phyloP scores from a whole-genome alignment of 1,284 basidiomycete genomes.

The Athelia psychrophila region DNA sequence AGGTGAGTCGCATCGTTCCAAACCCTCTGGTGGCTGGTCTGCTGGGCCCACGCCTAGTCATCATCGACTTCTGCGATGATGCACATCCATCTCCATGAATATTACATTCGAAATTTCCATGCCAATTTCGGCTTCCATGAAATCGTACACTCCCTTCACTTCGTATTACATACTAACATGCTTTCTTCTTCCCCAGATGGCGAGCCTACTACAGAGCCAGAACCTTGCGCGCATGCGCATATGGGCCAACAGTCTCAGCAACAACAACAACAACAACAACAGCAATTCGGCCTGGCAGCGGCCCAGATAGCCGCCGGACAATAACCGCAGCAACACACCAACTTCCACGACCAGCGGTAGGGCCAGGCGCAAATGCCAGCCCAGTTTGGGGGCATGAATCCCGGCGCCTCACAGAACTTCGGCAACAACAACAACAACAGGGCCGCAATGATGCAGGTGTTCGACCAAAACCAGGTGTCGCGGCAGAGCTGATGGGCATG shows the following conservation, averaged over 20 bases:
- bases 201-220: constrained; percentile 45
- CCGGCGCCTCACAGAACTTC: constrained; percentile 27
- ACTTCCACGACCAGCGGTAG: constrained; percentile 41
- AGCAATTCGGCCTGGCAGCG: constrained; percentile 36
- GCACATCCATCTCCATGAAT: too few relatives aligned
- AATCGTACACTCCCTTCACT: constrained; percentile 2
- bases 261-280: constrained; percentile 29
- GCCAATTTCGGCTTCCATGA: too few relatives aligned
- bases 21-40: constrained; percentile 9
- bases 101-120: too few relatives aligned
- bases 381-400: constrained; percentile 36
- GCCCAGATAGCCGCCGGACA: constrained; percentile 26
- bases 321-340: constrained; percentile 27
- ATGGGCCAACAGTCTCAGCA: constrained; percentile 29
- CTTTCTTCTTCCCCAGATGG: constrained; percentile 34
- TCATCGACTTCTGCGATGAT: too few relatives aligned
- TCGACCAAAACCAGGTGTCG: constrained; percentile 24
- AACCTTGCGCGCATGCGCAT: constrained; percentile 31
- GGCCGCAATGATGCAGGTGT: constrained; percentile 35
- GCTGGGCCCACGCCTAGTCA: not conserved
- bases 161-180: not conserved
- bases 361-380: constrained; percentile 35
- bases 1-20: constrained; percentile 33
- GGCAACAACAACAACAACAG: constrained; percentile 27
- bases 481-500: constrained; percentile 48